Evolutionary conservation across 73 alveolate species (phyloP).

Genomic region (Breviolum minutum): DNA sequence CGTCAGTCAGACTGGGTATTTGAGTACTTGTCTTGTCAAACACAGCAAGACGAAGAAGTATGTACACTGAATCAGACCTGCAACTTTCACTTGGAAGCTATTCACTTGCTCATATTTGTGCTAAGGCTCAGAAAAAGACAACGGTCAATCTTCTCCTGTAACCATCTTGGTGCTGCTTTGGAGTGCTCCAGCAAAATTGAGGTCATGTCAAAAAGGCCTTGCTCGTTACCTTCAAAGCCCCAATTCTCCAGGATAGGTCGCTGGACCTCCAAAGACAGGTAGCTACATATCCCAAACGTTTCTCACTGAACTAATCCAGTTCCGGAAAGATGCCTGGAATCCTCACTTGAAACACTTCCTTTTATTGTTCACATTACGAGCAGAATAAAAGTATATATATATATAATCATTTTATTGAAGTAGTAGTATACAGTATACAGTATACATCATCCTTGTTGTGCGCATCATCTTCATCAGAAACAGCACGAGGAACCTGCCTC

Average conservation of each 20-base stretch:
- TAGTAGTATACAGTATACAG: no score
- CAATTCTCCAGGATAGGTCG: slow-evolving; percentile 80
- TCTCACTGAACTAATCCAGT: background rate
- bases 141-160: slow-evolving; percentile 56
- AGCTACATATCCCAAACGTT: no score
- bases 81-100: background rate
- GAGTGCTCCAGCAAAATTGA: slow-evolving; percentile 75
- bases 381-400: no score
- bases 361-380: background rate
- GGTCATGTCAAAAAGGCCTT: slow-evolving; percentile 86
- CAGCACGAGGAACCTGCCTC: slow-evolving; percentile 34
- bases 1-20: background rate
- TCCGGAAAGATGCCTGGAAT: background rate
- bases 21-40: background rate
- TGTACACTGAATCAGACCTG: no score
- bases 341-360: background rate
- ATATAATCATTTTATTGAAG: background rate
- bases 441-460: no score
- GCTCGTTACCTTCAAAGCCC: slow-evolving; percentile 88
- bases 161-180: slow-evolving; percentile 20
- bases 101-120: background rate
- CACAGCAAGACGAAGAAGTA: no score
- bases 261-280: slow-evolving; percentile 2
- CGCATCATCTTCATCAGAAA: background rate
- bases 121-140: slow-evolving; percentile 35